Evolutionary conservation across 2,329 filamentous ascomycete species (phyloP).

Genomic region (Bisporella sp.): DNA sequence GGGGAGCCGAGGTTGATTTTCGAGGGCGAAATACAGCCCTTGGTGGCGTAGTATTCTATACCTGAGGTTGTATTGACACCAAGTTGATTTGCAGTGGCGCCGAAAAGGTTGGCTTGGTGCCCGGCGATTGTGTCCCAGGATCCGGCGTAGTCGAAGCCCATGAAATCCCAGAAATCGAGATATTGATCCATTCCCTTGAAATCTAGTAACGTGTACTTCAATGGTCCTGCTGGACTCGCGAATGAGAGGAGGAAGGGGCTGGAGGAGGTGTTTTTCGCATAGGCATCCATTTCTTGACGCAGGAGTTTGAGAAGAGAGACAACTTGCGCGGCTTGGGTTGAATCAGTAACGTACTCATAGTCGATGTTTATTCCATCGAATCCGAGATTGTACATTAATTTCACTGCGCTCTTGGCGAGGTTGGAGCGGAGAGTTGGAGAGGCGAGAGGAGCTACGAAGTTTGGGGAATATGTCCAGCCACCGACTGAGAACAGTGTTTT

Average conservation of each 20-base stretch:
- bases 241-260: constrained; percentile 47
- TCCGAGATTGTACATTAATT: constrained; percentile 9
- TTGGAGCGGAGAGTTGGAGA: constrained; percentile 38
- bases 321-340: constrained; percentile 14
- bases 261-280: constrained; percentile 33
- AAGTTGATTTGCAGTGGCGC: constrained; percentile 43
- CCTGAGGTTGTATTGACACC: constrained; percentile 63
- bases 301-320: constrained; percentile 30
- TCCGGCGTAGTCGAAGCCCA: constrained; percentile 59
- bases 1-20: constrained; percentile 76
- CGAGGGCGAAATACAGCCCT: constrained; percentile 41
- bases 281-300: constrained; percentile 37
- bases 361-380: constrained; percentile 17
- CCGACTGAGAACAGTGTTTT: constrained; percentile 75
- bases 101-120: constrained; percentile 65
- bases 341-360: constrained; percentile 11
- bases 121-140: constrained; percentile 23
- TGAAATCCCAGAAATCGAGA: constrained; percentile 51
- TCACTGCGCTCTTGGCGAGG: constrained; percentile 8
- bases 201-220: constrained; percentile 39
- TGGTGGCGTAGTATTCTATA: constrained; percentile 49
- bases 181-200: constrained; percentile 38
- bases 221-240: constrained; percentile 40
- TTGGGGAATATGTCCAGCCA: constrained; percentile 74
- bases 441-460: constrained; percentile 61